Base-by-base conservation (phyloP, 2,329 filamentous ascomycete species). In the Aspergillus fijiensis region DNA sequence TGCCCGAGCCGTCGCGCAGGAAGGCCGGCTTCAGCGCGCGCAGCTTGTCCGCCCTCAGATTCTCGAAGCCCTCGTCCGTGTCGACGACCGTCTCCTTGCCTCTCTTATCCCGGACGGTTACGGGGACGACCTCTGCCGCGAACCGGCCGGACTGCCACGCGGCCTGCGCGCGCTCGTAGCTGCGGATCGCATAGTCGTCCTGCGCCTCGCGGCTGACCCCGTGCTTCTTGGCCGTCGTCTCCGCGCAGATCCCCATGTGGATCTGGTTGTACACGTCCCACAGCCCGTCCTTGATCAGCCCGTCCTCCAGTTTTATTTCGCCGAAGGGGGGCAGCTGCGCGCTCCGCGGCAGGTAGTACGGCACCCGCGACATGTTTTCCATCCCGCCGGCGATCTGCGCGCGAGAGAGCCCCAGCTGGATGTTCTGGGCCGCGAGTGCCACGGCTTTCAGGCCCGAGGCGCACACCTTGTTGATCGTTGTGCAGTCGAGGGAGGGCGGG, bases 401-500 rank as follows among this genome's bases (percentile, higher is more conserved):
- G 70, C 96, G 91, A 16, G 92, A 86, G 10, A 96, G 84, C 5
- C 95, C 94, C 11, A 99, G 85, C 77, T 97, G 91, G 69, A 98
- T 96, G 72, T 96, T 95, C 72, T 96, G 92, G 1, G 94, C 94
- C 1, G 94, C 95, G 49, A 98, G 85, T 23, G 85, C 87, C 4
- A 98, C 92, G 1, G 95, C 90, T 77, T 99, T 99, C 66, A 99
- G 82, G 5, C 95, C 95, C 0, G 93, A 97, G 4, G 95, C 90
- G 81, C 95, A 99, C 61, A 99, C 95, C 80, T 99, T 99, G 84
- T 99, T 99, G 77, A 99, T 89, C 16, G 95, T 98, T 54, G 89
- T 88, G 39, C 93, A 90, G 79, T 99, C 95, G 59, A 96, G 85
- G 6, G 84, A 86, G n/a, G 87, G 81, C 10, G 92, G 84, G 4